Conservation (phyloP, 306 rosid species). For the Dryas drummondii region DNA sequence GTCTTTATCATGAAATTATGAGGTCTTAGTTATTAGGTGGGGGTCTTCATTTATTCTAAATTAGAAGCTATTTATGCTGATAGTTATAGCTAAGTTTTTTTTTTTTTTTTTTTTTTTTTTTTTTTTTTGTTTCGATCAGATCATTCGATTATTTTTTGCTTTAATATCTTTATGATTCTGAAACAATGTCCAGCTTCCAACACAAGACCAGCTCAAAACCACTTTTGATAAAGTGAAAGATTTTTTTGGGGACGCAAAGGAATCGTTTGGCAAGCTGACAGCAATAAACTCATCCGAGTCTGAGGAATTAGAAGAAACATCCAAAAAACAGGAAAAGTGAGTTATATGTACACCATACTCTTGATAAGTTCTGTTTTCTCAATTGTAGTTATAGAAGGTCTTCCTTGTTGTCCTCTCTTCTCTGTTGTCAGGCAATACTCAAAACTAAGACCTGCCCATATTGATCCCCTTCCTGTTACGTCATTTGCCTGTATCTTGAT, state of each 20-base stretch:
- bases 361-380: neutral
- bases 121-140: neutral
- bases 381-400: neutral
- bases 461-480: neutral
- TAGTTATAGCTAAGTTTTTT: too few species aligned
- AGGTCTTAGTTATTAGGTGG: neutral
- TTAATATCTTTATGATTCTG: slow-evolving; percentile 20
- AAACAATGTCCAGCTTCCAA: slow-evolving; percentile 69
- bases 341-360: slow-evolving; percentile 23
- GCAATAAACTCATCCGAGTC: slow-evolving; percentile 39
- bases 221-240: slow-evolving; percentile 79
- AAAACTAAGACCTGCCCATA: neutral
- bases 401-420: neutral
- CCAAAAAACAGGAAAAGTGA: slow-evolving; percentile 58
- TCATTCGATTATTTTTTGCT: neutral
- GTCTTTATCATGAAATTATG: neutral
- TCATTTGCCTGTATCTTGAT: slow-evolving; percentile 2
- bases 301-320: slow-evolving; percentile 46
- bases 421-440: slow-evolving; percentile 3
- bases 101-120: too few species aligned
- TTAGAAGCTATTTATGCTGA: neutral
- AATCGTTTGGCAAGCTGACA: slow-evolving; percentile 75
- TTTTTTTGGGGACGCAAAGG: slow-evolving; percentile 86
- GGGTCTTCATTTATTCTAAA: neutral
- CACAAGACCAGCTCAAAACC: slow-evolving; percentile 75